phyloP scores from a whole-genome alignment of 148 eudicot genomes.

The Cornus florida region DNA sequence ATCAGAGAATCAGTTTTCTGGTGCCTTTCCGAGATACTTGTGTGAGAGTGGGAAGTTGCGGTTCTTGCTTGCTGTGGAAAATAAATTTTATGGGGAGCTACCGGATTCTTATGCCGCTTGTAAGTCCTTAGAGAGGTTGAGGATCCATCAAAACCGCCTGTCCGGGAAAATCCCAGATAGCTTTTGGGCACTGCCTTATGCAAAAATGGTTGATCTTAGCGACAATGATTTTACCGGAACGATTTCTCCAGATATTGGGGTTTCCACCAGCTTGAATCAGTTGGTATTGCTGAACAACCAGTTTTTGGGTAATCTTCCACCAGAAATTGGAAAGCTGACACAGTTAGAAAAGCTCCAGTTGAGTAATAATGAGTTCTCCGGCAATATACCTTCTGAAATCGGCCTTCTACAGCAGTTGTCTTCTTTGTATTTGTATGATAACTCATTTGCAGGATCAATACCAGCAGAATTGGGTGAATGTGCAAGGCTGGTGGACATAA shows the following conservation, averaged over 20 bases:
- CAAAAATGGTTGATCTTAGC: conserved; percentile 66
- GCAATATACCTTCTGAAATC: conserved; percentile 56
- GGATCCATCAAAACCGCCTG: conserved; percentile 64
- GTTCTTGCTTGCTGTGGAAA: conserved; percentile 70
- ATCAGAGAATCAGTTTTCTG: conserved; percentile 79
- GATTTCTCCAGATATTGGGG: conserved; percentile 50
- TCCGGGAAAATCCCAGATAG: conserved; percentile 69
- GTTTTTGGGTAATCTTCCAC: conserved; percentile 74
- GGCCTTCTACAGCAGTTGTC: conserved; percentile 62
- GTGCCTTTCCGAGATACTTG: conserved; percentile 72
- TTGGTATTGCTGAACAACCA: conserved; percentile 56
- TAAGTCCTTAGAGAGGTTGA: conserved; percentile 59
- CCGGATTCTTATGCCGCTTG: conserved; percentile 67
- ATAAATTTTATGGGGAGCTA: conserved; percentile 73
- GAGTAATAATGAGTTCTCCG: conserved; percentile 71
- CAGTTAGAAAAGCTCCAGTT: conserved; percentile 57
- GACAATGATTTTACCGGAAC: conserved; percentile 59
- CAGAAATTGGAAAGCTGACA: conserved; percentile 58
- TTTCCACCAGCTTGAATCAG: conserved; percentile 49
- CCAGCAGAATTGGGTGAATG: conserved; percentile 65
- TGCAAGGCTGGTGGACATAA: conserved; percentile 60
- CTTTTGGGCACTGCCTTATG: conserved; percentile 72
- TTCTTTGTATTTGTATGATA: conserved; percentile 62
- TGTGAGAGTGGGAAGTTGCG: conserved; percentile 48
- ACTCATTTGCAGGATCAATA: conserved; percentile 60